Base-by-base conservation (phyloP, 805 yeast genomes). In the Candida morakotiae region DNA sequence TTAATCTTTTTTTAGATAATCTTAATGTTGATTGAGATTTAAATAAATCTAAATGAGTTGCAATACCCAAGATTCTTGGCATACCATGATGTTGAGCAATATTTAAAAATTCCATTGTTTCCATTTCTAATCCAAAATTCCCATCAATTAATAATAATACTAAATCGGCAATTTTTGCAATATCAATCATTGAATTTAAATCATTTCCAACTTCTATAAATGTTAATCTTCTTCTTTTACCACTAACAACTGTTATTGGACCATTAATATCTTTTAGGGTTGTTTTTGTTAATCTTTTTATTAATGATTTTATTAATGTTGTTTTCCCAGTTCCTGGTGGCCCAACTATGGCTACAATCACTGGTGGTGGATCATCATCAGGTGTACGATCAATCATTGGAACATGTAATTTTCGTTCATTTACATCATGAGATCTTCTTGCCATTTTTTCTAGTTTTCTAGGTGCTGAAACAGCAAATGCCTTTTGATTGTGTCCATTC, bases 291-390 rank as follows among this genome's bases (percentile, higher is more conserved):
- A 87, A 74, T 56, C 97, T 69, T 60, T 91, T 75, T 5, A 93
- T 87, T 38, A 93, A 67, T 5, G 97, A 87, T 57, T 87, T 83
- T 52, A 93, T 87, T 52, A 93, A 69, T 0, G 98, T 91, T 11
- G 97, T 79, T 56, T 93, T 93, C 46, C 99, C 99, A 0, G 98
- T 93, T 11, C 99, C 99, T 8, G 96, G 95, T 9, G 99, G 99
- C 0, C 99, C 99, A 9, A 93, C 96, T 6, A 93, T 95, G 0
- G 96, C 96, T 17, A 93, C 87, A 39, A 93, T 81, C 16, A 93
- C 83, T 28, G 99, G 99, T 15, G 97, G 97, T 3, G 98, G 96
- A 49, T 87, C 94, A 53, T 91, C 96, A 40, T 91, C 98, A 0
- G 98, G 97, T 0, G 97, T 88, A 49, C 98, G 73, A 58, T 93